Conservation (phyloP, 805 yeast species). For the Candida wancherniae region DNA sequence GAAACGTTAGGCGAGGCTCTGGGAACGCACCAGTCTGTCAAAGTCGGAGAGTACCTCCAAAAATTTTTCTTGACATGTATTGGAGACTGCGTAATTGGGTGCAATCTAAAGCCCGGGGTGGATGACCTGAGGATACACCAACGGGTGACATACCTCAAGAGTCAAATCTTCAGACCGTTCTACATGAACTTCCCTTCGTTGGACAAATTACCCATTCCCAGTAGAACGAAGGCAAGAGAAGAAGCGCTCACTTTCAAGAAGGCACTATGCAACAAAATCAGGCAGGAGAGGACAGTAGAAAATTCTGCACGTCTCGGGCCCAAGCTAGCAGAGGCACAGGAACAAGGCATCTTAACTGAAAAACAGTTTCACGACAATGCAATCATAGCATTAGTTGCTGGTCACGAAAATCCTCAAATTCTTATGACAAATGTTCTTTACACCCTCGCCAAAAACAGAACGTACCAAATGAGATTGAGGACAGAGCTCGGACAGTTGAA, state of each 20-base stretch:
- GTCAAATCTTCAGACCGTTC: constrained; percentile 51
- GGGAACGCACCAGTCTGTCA: constrained; percentile 13
- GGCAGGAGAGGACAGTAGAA: constrained; percentile 35
- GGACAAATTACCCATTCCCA: constrained; percentile 46
- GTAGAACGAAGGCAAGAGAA: constrained; percentile 40
- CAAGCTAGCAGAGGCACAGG: constrained; percentile 34
- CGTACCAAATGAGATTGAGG: constrained; percentile 30
- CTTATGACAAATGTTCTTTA: constrained; percentile 45
- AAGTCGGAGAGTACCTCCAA: constrained; percentile 38
- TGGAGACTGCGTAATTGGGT: constrained; percentile 47
- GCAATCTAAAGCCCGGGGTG: constrained; percentile 39
- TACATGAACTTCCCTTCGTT: constrained; percentile 52
- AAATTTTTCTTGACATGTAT: constrained; percentile 45
- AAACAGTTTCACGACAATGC: constrained; percentile 51
- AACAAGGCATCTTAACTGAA: constrained; percentile 32
- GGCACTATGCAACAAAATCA: constrained; percentile 8
- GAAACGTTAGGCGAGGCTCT: constrained; percentile 18
- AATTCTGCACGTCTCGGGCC: constrained; percentile 20
- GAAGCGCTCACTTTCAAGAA: constrained; percentile 26
- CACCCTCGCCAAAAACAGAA: constrained; percentile 39
- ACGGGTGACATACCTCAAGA: constrained; percentile 41
- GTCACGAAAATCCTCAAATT: constrained; percentile 60
- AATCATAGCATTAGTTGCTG: constrained; percentile 53
- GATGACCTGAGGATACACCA: constrained; percentile 32
- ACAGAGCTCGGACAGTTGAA: constrained; percentile 5